phyloP scores from a whole-genome alignment of 331 rosid species.

The Erythrophleum ivorense region DNA sequence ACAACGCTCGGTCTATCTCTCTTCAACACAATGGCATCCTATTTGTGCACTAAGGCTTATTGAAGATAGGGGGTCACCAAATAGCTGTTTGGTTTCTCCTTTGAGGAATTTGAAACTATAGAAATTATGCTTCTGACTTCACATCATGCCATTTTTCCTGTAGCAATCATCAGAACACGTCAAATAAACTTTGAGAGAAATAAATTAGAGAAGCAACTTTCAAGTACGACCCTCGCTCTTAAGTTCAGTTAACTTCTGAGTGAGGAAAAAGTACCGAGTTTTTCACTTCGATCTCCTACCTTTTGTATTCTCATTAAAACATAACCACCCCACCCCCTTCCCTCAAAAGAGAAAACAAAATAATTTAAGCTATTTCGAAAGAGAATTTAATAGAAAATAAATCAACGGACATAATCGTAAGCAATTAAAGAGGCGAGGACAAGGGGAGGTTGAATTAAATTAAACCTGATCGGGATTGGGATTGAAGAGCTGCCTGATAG shows the following conservation, averaged over 20 bases:
- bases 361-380: neutral
- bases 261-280: neutral
- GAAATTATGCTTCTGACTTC: slow-evolving; percentile 6
- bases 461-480: slow-evolving; percentile 85
- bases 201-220: slow-evolving; percentile 7
- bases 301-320: neutral
- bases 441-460: slow-evolving; percentile 9
- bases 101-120: neutral
- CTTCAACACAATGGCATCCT: too few species aligned
- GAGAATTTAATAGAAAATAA: neutral
- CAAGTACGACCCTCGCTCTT: neutral
- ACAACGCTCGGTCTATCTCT: too few species aligned
- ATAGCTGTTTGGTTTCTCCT: neutral
- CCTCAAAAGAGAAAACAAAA: neutral
- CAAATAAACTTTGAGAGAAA: neutral
- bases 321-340: neutral
- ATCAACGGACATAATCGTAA: too few species aligned
- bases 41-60: too few species aligned
- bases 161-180: slow-evolving; percentile 16
- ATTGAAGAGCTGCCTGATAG: slow-evolving; percentile 75
- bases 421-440: neutral
- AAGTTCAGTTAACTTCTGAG: neutral
- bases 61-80: neutral
- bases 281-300: neutral
- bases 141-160: slow-evolving; percentile 11